Base-by-base conservation (phyloP, 345 rosid genomes). In the Durio zibethinus region DNA sequence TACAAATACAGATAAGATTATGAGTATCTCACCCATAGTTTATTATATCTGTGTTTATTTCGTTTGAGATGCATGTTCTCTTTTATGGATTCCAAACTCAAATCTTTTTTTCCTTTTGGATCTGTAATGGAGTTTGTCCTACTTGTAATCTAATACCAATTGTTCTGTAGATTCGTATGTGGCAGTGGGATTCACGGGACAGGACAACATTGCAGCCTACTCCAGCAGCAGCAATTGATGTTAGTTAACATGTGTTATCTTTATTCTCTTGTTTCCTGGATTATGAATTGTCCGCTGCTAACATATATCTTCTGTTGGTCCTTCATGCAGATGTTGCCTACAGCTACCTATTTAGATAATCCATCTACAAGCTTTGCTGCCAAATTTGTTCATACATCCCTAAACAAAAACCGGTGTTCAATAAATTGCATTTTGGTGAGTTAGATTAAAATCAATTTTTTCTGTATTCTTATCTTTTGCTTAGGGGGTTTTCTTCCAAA, bases 331-430 rank as follows among this genome's bases (percentile, higher is more conserved):
- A 80, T 91, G 93, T 83, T 93, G 83, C 99, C 99, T 11, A 43
- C 97, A 18, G 88, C 85, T 88, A 95, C 97, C 31, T 91, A 93
- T 85, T 84, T 96, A 16, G 99, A 96, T 82, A 96, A 96, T 78
- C 97, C 99, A 82, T 96, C 98, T 35, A 90, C 97, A 76, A 92
- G 98, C 83, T 96, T 92, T 87, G 89, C 95, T 62, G 93, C 98
- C 65, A 96, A 96, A 80, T 92, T 92, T 90, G 99, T 93, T 73
- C 99, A 96, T 83, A 85, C 98, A 40, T 96, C 99, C 60, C 84
- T 96, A 10, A 96, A 96, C 88, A 96, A 96, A 82, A 92, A 93
- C 53, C 97, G 98, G 10, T 92, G 97, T 89, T 92, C 98, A 67
- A 96, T 96, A 80, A 96, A 96, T 84, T 85, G 89, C 31, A 94